phyloP scores from a whole-genome alignment of 768 basidiomycete genomes.

The Peribolospora baueri region DNA sequence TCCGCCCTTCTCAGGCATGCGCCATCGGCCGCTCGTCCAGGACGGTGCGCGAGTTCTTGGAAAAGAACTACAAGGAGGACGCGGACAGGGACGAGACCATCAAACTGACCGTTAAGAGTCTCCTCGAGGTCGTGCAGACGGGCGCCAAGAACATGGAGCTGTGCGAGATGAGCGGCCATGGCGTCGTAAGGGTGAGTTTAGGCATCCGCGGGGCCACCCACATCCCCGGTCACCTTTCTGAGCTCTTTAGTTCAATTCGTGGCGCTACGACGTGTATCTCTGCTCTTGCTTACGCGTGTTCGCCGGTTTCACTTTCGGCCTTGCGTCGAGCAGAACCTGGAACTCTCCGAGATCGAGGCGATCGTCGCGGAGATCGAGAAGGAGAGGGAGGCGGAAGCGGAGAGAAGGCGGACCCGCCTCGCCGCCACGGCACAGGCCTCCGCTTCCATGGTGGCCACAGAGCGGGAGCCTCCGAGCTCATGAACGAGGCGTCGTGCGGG shows the following conservation, averaged over 20 bases:
- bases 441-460: too few species aligned
- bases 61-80: constrained; percentile 90
- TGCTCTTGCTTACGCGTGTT: background rate
- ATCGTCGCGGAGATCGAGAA: constrained; percentile 83
- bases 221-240: background rate
- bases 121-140: constrained; percentile 94
- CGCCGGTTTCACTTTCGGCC: background rate
- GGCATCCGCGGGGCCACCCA: background rate
- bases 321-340: constrained; percentile 39
- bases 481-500: too few species aligned
- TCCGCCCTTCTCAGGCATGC: constrained; percentile 39
- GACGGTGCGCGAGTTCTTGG: constrained; percentile 91
- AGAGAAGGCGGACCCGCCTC: constrained; percentile 67
- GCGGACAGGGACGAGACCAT: constrained; percentile 69
- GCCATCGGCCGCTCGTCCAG: constrained; percentile 95
- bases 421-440: constrained; percentile 45
- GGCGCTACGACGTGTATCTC: background rate
- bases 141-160: constrained; percentile 99
- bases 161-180: constrained; percentile 86
- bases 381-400: constrained; percentile 94
- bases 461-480: too few species aligned
- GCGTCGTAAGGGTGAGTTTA: constrained; percentile 58
- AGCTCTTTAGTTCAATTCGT: too few species aligned
- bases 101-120: constrained; percentile 79
- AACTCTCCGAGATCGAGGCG: constrained; percentile 60